Percentiles rank a stretch among this genome's conserved stretches.
phyloP scores from a whole-genome alignment of 164 flowering plant genomes.

The Berberis thunbergii region DNA sequence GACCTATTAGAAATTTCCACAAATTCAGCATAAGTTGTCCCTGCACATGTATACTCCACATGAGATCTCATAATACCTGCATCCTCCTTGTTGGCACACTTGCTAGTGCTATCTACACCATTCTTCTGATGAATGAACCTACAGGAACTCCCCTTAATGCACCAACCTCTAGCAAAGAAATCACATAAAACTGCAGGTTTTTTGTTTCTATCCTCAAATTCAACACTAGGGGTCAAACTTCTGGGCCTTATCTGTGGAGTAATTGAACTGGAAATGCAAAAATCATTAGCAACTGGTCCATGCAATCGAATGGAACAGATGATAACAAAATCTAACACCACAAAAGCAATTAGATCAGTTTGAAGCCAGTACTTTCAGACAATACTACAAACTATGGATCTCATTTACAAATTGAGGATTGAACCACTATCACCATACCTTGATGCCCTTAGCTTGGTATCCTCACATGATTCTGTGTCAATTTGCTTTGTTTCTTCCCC shows the following conservation, averaged over 20 bases:
- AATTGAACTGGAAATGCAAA: conserved; percentile 42
- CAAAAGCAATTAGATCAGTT: conserved; percentile 6
- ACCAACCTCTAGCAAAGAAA: conserved; percentile 86
- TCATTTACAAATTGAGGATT: background rate
- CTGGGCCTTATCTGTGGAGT: conserved; percentile 30
- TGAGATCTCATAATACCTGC: conserved; percentile 38
- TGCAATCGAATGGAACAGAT: conserved; percentile 3
- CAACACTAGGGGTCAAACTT: conserved; percentile 39
- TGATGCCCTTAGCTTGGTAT: conserved; percentile 16
- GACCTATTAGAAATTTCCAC: conserved; percentile 17
- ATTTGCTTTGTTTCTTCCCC: conserved; percentile 16
- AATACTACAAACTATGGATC: background rate
- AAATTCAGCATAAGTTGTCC: background rate
- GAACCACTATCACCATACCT: conserved; percentile 34
- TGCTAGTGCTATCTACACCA: conserved; percentile 13
- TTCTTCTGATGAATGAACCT: conserved; percentile 64
- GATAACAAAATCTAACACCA: conserved; percentile 6
- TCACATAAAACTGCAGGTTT: conserved; percentile 49
- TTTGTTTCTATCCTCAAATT: conserved; percentile 37
- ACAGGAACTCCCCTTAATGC: conserved; percentile 77
- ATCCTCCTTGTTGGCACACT: conserved; percentile 16
- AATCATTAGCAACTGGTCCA: conserved; percentile 10
- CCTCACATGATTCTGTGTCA: conserved; percentile 14
- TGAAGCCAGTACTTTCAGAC: background rate
- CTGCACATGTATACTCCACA: conserved; percentile 11